Evolutionary conservation across 2,329 filamentous ascomycete species (phyloP).

Genomic region (Ophiostoma himal-ulmi): DNA sequence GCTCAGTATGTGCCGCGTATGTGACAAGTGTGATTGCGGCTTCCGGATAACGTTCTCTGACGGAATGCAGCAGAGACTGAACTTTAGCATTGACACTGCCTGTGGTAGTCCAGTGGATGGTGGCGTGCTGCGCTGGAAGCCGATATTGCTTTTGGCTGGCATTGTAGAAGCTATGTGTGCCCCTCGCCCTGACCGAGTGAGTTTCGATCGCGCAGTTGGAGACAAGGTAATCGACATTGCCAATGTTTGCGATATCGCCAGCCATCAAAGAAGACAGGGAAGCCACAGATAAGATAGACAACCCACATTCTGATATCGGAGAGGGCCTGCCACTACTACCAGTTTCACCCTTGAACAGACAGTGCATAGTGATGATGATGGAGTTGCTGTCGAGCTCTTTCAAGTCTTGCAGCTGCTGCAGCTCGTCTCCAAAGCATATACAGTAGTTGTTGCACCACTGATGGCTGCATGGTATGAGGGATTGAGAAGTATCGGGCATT

Average conservation of each 20-base stretch:
- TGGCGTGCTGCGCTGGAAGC: background rate
- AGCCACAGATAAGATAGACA: too few species aligned
- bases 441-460: too few species aligned
- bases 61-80: background rate
- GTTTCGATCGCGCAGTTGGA: background rate
- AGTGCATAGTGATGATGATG: too few species aligned
- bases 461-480: too few species aligned
- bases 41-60: background rate
- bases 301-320: too few species aligned
- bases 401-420: too few species aligned
- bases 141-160: background rate
- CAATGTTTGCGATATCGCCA: background rate
- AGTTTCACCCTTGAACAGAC: too few species aligned
- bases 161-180: background rate
- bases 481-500: too few species aligned
- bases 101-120: background rate
- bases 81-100: background rate
- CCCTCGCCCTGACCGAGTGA: background rate
- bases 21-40: background rate
- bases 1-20: background rate
- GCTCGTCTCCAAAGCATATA: too few species aligned
- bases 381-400: too few species aligned
- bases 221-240: background rate
- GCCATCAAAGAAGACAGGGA: too few species aligned
- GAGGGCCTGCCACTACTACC: too few species aligned